Conservation (phyloP, 306 rosid genomes). For the Dryas alaskensis region DNA sequence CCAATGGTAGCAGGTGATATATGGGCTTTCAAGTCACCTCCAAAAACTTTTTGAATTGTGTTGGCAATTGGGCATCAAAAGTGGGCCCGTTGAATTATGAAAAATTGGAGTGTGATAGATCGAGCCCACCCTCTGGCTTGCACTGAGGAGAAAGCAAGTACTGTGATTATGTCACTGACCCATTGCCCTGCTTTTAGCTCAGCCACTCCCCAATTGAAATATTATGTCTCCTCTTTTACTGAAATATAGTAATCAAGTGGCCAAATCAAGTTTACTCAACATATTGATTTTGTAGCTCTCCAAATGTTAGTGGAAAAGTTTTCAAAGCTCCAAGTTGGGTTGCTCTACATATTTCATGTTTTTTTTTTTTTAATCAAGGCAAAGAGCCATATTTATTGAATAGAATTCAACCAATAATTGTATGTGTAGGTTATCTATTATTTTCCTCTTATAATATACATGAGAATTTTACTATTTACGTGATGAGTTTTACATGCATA, state of each 20-base stretch:
- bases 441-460: no score
- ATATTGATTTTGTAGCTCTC: background rate
- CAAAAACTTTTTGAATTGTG: constrained; percentile 18
- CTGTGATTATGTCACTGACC: background rate
- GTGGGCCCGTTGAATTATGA: constrained; percentile 1
- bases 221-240: background rate
- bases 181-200: background rate
- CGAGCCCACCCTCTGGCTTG: constrained; percentile 1
- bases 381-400: no score
- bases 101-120: background rate
- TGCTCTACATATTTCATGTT: background rate
- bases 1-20: constrained; percentile 39
- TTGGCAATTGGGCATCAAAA: background rate
- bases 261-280: background rate
- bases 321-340: background rate
- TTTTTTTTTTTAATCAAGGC: no score
- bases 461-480: no score
- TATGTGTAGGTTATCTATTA: no score
- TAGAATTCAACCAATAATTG: no score
- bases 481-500: no score
- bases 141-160: background rate
- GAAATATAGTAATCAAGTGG: background rate
- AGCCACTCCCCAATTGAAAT: background rate
- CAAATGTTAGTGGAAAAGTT: background rate
- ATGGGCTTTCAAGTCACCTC: constrained; percentile 44